Evolutionary conservation across 2,329 filamentous ascomycete genomes (phyloP).

Genomic region (Penicillium sp.): DNA sequence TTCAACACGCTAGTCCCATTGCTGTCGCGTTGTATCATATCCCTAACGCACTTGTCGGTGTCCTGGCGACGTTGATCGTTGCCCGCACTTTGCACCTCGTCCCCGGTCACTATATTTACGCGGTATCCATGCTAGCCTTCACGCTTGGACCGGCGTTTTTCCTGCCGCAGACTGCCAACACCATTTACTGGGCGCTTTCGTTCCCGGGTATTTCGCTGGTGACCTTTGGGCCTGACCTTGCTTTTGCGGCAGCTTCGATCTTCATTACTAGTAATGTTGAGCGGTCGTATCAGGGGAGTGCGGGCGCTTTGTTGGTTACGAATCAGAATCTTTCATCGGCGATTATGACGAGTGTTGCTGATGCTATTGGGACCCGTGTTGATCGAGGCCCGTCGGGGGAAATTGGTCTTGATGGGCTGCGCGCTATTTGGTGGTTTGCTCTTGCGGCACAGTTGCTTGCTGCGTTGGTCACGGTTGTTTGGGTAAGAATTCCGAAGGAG

Average conservation of each 20-base stretch:
- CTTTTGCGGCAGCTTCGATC: constrained; percentile 49
- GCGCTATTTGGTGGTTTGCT: constrained; percentile 43
- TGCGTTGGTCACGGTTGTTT: constrained; percentile 34
- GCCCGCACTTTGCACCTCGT: constrained; percentile 46
- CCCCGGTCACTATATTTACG: constrained; percentile 47
- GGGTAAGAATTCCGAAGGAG: constrained; percentile 44
- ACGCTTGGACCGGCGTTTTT: constrained; percentile 41
- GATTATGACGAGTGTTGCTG: constrained; percentile 36
- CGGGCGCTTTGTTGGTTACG: constrained; percentile 47
- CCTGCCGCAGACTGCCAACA: constrained; percentile 39
- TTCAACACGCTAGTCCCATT: constrained; percentile 39
- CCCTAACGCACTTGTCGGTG: constrained; percentile 45
- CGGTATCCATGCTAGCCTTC: constrained; percentile 43
- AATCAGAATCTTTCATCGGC: constrained; percentile 48
- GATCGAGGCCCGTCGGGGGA: constrained; percentile 20
- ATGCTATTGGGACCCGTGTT: constrained; percentile 37
- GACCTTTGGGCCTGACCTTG: constrained; percentile 48
- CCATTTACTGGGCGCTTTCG: constrained; percentile 46
- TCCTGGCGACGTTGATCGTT: constrained; percentile 47
- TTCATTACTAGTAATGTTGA: constrained; percentile 49
- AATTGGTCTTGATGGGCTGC: constrained; percentile 33
- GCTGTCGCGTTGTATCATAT: constrained; percentile 45
- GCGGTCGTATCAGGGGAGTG: constrained; percentile 47
- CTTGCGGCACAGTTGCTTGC: constrained; percentile 35
- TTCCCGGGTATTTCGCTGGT: constrained; percentile 45